Evolutionary conservation across 805 yeast species (phyloP).

Genomic region (Saccharomyces kudriavzevii): DNA sequence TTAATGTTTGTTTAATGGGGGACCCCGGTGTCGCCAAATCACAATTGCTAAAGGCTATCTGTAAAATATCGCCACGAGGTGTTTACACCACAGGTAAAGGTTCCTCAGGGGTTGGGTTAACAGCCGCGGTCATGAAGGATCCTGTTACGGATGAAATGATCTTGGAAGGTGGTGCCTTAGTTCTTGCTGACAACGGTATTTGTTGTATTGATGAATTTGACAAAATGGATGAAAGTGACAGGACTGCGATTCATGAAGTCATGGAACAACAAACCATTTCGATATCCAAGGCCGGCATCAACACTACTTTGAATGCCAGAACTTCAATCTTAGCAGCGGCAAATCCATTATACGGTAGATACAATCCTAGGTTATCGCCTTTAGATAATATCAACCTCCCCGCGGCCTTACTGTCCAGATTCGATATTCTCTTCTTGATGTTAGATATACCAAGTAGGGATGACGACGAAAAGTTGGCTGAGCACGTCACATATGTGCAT

Average conservation of each 20-base stretch:
- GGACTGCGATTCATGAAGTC: slow-evolving; percentile 97
- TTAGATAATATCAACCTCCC: slow-evolving; percentile 93
- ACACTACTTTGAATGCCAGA: slow-evolving; percentile 91
- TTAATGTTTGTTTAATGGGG: slow-evolving; percentile 93
- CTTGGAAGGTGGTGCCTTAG: slow-evolving; percentile 95
- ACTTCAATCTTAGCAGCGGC: slow-evolving; percentile 96
- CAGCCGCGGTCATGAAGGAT: slow-evolving; percentile 98
- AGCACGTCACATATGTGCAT: slow-evolving; percentile 92
- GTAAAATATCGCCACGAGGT: slow-evolving; percentile 91
- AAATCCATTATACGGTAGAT: slow-evolving; percentile 93
- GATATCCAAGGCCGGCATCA: slow-evolving; percentile 94
- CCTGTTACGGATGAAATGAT: slow-evolving; percentile 99
- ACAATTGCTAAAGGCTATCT: slow-evolving; percentile 82
- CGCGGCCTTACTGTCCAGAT: slow-evolving; percentile 90
- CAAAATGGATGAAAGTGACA: slow-evolving; percentile 94
- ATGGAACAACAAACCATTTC: slow-evolving; percentile 99
- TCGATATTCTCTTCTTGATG: slow-evolving; percentile 80
- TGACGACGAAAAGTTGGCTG: slow-evolving; percentile 76
- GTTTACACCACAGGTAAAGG: slow-evolving; percentile 98
- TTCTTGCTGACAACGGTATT: slow-evolving; percentile 92
- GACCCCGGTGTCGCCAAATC: slow-evolving; percentile 99
- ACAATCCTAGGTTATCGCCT: slow-evolving; percentile 83
- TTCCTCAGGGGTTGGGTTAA: slow-evolving; percentile 96
- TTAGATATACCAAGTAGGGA: slow-evolving; percentile 79
- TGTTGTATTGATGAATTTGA: slow-evolving; percentile 99